Evolutionary conservation across 306 rosid species (phyloP).

Genomic region (Quercus engelmannii): DNA sequence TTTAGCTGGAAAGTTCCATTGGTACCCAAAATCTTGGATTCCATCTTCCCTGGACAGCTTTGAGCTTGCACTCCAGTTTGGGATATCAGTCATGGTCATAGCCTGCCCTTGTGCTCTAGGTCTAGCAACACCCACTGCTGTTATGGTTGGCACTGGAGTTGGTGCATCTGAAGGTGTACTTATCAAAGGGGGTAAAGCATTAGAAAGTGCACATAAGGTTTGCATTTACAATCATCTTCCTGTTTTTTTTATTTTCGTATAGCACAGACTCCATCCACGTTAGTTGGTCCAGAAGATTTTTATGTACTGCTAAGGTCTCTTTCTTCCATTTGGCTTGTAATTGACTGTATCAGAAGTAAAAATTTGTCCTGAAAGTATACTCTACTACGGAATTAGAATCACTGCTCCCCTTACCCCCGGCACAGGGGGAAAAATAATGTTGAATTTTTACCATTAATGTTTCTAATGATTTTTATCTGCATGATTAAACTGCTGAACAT

Average conservation of each 20-base stretch:
- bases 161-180: constrained; percentile 90
- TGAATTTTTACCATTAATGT: no score
- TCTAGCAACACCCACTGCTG: constrained; percentile 88
- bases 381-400: no score
- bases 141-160: constrained; percentile 93
- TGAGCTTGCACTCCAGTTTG: constrained; percentile 90
- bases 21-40: constrained; percentile 73
- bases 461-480: no score
- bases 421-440: no score
- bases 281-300: not conserved
- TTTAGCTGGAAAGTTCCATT: constrained; percentile 57
- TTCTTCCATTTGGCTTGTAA: not conserved
- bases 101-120: constrained; percentile 97
- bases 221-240: not conserved
- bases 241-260: not conserved
- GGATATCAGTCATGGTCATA: constrained; percentile 88
- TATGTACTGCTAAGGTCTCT: not conserved
- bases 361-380: not conserved
- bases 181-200: constrained; percentile 87
- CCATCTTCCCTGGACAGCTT: constrained; percentile 68
- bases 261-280: not conserved
- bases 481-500: not conserved
- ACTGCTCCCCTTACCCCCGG: no score
- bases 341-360: constrained; percentile 13
- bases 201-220: constrained; percentile 84